These are phyloP conservation scores for Entomophthora muscae DNA, from an alignment of 371 early-diverging fungal genomes.

Conservation along the genomic window DNA sequence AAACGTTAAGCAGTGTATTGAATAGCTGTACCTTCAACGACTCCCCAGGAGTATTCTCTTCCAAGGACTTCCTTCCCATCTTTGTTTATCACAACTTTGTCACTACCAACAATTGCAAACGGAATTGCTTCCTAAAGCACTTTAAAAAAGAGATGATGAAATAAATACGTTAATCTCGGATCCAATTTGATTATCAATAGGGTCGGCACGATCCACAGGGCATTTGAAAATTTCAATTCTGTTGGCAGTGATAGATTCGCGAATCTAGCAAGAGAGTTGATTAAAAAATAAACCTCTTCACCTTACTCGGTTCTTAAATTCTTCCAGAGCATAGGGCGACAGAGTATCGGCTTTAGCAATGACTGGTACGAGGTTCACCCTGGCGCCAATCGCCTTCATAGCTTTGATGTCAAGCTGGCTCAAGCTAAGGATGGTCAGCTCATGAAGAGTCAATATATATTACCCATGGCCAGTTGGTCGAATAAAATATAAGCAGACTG, in stretches of 20 bases:
- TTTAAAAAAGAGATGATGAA: background rate
- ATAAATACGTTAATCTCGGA: conserved; percentile 45
- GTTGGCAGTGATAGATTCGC: conserved; percentile 58
- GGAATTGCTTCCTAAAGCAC: conserved; percentile 61
- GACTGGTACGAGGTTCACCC: conserved; percentile 82
- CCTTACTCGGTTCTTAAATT: conserved; percentile 62
- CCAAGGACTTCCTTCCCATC: conserved; percentile 73
- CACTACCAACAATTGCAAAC: conserved; percentile 87
- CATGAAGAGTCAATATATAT: background rate
- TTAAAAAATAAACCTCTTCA: conserved; percentile 11
- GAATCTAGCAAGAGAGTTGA: conserved; percentile 25
- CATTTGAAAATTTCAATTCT: conserved; percentile 66
- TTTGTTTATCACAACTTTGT: conserved; percentile 55
- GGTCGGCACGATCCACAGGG: conserved; percentile 73
- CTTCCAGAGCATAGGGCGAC: conserved; percentile 57
- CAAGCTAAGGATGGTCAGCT: conserved; percentile 20
- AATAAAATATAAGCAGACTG: conserved; percentile 76
- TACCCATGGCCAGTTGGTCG: conserved; percentile 80
- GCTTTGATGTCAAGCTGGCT: conserved; percentile 71
- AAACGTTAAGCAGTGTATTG: background rate
- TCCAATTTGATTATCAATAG: conserved; percentile 2
- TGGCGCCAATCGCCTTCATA: conserved; percentile 67
- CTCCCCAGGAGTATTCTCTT: conserved; percentile 89
- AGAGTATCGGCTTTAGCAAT: conserved; percentile 89
- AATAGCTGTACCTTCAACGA: conserved; percentile 35